Percentiles rank a stretch among this genome's conserved stretches.
Evolutionary conservation across 1,139 yeast species (phyloP).

Genomic region (Wickerhamiella infanticola): DNA sequence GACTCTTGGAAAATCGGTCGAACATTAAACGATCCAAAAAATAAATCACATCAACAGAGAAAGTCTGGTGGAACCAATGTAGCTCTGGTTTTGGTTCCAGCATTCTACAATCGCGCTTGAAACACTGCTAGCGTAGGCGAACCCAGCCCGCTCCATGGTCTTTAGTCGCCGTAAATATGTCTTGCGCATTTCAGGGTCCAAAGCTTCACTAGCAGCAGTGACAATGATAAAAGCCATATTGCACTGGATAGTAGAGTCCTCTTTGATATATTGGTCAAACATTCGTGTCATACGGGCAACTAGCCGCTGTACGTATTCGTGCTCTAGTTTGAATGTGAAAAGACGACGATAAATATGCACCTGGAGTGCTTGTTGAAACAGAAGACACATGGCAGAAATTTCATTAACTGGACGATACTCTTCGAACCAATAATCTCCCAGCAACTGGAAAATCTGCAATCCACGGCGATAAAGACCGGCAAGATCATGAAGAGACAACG

Average conservation of each 20-base stretch:
- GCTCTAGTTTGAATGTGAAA: constrained; percentile 29
- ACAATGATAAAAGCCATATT: constrained; percentile 39
- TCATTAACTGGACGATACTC: constrained; percentile 21
- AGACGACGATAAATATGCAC: constrained; percentile 39
- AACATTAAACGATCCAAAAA: not conserved
- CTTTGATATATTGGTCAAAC: constrained; percentile 28
- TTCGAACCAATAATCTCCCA: constrained; percentile 14
- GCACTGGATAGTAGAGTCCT: constrained; percentile 34
- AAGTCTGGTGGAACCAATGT: not conserved
- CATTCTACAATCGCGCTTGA: constrained; percentile 33
- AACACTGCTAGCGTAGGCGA: constrained; percentile 31
- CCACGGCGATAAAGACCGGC: constrained; percentile 4
- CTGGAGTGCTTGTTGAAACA: constrained; percentile 37
- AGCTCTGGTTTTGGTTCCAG: constrained; percentile 24
- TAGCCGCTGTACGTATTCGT: constrained; percentile 32
- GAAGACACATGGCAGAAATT: constrained; percentile 34
- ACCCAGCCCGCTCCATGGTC: constrained; percentile 31
- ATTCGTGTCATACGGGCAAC: constrained; percentile 28
- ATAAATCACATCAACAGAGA: not conserved
- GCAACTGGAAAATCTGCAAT: constrained; percentile 8
- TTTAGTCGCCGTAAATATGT: constrained; percentile 28
- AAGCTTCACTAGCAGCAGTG: constrained; percentile 41
- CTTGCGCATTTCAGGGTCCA: constrained; percentile 25
- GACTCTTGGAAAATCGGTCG: not conserved
- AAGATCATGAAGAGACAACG: not conserved